Percentiles rank a stretch among this genome's conserved stretches.
Evolutionary conservation across 140 eudicot species (phyloP).

Genomic region (Erigeron philadelphicus): DNA sequence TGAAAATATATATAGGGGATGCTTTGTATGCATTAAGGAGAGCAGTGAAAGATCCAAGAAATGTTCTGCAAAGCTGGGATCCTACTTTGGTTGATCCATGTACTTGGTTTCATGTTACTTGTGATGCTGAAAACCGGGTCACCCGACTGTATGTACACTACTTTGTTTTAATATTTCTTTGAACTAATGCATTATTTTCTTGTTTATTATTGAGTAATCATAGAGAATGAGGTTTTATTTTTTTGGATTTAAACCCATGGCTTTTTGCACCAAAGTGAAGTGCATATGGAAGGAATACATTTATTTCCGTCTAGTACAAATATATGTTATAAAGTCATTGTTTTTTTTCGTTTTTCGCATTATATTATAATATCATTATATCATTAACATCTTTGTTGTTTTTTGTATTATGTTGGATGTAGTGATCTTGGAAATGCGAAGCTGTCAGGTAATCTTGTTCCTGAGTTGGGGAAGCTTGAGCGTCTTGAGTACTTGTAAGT

Average conservation of each 20-base stretch:
- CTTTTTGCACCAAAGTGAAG: neutral
- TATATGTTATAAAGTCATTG: too few species aligned
- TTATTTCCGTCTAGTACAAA: neutral
- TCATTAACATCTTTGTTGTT: conserved; percentile 1
- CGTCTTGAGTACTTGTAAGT: conserved; percentile 63
- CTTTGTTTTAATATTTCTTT: neutral
- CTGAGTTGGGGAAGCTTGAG: conserved; percentile 56
- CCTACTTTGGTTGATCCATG: conserved; percentile 74
- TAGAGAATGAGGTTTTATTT: neutral
- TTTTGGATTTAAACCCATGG: neutral
- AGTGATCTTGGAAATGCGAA: conserved; percentile 79
- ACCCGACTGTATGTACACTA: conserved; percentile 51
- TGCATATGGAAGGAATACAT: neutral
- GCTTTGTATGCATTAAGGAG: conserved; percentile 59
- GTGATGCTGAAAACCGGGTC: conserved; percentile 51
- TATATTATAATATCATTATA: neutral
- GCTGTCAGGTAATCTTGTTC: conserved; percentile 60
- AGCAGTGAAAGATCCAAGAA: conserved; percentile 44
- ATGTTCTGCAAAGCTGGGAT: conserved; percentile 61
- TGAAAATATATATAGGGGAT: conserved; percentile 40
- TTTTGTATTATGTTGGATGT: conserved; percentile 19
- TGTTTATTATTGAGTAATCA: neutral
- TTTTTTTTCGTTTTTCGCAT: neutral
- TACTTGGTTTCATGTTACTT: conserved; percentile 80
- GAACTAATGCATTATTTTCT: neutral